Evolutionary conservation across 2,329 filamentous ascomycete species (phyloP), one percentile per base, ranked within the genome.

Genomic region (Leptographium flavum): DNA sequence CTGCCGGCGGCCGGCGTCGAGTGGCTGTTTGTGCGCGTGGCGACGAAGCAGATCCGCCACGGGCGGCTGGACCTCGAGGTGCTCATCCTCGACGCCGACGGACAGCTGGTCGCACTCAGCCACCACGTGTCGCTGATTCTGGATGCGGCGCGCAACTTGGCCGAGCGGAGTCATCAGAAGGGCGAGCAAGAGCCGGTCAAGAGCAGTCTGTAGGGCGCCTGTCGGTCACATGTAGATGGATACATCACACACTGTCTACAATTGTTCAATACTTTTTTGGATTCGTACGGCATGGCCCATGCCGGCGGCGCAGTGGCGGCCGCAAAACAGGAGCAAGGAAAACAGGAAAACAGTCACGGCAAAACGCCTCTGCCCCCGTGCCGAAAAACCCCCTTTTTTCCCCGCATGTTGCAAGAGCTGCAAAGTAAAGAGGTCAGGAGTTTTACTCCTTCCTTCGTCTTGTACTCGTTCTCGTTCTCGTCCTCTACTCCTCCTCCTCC

Each of bases 1-100:
- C 58, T 93, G 38, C 83, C 83, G 0, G 62, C 64, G 4, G 73
- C 74, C 36, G 84, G 85, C 0, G 75, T 76, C 1, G 78, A 85
- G 57, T 92, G 82, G 79, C 57, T 93, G 44, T 80, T 80, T 54
- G 66, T 79, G 35, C 69, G 83, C 28, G 68, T 80, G 13, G 68
- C 73, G 45, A 69, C 77, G 5, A 87, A 85, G 61, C 65, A 70
- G 59, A 74, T 88, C 36, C 70, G 69, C 52, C 79, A 86, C 51
- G 85, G 85, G 1, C 67, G 81, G 47, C 79, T 84, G 57, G 86
- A 93, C 63, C 56, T 87, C 39, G 82, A 90, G 51, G 68, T 90
- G 21, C 62, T 79, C 25, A 63, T 88, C 3, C 60, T 79, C 57
- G 81, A 88, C 61, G 70, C 69, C 31, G 56, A 61, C 2, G 78